phyloP scores from a whole-genome alignment of 148 eudicot species.

The Fagopyrum tataricum region DNA sequence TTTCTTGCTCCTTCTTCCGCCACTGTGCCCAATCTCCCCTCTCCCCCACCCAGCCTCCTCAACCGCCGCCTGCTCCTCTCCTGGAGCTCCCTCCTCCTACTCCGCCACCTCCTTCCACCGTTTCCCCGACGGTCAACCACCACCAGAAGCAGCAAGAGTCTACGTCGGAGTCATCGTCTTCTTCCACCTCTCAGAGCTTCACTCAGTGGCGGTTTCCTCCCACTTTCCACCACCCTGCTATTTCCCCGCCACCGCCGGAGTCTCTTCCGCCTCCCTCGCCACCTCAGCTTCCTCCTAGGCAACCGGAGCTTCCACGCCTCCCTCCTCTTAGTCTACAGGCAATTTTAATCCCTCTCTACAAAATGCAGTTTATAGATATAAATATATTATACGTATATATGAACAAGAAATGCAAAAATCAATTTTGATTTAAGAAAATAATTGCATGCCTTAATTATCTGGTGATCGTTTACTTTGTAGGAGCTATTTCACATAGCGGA shows the following conservation, averaged over 20 bases:
- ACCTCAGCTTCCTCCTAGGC: neutral
- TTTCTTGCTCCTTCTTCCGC: constrained; percentile 76
- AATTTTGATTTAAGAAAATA: too few relatives aligned
- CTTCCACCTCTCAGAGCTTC: constrained; percentile 88
- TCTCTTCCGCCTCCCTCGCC: constrained; percentile 15
- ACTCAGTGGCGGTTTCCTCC: constrained; percentile 82
- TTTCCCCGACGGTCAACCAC: constrained; percentile 11
- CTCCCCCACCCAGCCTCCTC: constrained; percentile 51
- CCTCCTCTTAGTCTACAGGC: constrained; percentile 8
- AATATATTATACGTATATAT: too few relatives aligned
- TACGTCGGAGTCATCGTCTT: constrained; percentile 59
- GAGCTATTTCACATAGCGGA: constrained; percentile 65
- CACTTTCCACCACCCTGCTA: constrained; percentile 25
- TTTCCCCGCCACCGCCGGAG: neutral
- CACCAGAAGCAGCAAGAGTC: constrained; percentile 16
- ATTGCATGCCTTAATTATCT: too few relatives aligned
- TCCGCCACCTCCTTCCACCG: constrained; percentile 15
- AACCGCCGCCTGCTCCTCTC: constrained; percentile 33
- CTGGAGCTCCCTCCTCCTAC: constrained; percentile 15
- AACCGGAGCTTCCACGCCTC: constrained; percentile 1
- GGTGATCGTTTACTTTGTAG: constrained; percentile 10
- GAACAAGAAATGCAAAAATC: neutral
- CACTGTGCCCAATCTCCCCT: constrained; percentile 65
- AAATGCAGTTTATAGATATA: neutral
- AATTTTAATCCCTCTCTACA: neutral